Conservation (phyloP, 83 land plant species). For the Picea abies region DNA sequence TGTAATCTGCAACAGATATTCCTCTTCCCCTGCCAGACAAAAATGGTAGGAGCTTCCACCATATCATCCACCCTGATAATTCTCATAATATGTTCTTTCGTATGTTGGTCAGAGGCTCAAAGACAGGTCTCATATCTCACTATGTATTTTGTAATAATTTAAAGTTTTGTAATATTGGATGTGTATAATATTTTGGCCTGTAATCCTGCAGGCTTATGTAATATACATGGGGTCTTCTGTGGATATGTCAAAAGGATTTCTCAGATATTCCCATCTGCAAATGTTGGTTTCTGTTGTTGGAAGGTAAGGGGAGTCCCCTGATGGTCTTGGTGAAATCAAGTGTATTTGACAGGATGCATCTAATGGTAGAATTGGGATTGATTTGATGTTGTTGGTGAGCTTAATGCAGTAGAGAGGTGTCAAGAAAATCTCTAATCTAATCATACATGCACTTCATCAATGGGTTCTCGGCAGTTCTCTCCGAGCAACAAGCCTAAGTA, state of each 20-base stretch:
- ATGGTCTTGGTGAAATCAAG: not conserved
- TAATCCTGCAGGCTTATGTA: slow-evolving; percentile 9
- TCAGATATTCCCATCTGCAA: slow-evolving; percentile 14
- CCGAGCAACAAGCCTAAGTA: slow-evolving; percentile 4
- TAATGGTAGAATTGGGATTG: not conserved
- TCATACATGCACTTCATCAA: slow-evolving; percentile 6
- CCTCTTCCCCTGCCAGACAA: too few relatives aligned
- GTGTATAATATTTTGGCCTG: too few relatives aligned
- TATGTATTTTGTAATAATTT: not conserved
- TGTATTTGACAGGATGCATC: not conserved
- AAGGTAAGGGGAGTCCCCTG: not conserved
- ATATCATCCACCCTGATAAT: too few relatives aligned
- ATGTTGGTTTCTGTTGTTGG: slow-evolving; percentile 11
- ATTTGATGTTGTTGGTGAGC: not conserved
- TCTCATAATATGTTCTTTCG: too few relatives aligned
- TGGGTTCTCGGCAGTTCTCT: slow-evolving; percentile 12
- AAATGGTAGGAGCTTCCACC: too few relatives aligned
- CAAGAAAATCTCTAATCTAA: not conserved
- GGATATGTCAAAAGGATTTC: not conserved
- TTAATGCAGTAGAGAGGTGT: slow-evolving; percentile 5
- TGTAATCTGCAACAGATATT: too few relatives aligned
- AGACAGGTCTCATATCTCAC: too few relatives aligned
- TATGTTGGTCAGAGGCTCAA: too few relatives aligned
- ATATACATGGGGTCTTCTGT: slow-evolving; percentile 15
- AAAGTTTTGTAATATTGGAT: not conserved